These are phyloP conservation scores for Cyclotella sp. DNA, from an alignment of 108 stramenopile genomes.

Conservation along the genomic window DNA sequence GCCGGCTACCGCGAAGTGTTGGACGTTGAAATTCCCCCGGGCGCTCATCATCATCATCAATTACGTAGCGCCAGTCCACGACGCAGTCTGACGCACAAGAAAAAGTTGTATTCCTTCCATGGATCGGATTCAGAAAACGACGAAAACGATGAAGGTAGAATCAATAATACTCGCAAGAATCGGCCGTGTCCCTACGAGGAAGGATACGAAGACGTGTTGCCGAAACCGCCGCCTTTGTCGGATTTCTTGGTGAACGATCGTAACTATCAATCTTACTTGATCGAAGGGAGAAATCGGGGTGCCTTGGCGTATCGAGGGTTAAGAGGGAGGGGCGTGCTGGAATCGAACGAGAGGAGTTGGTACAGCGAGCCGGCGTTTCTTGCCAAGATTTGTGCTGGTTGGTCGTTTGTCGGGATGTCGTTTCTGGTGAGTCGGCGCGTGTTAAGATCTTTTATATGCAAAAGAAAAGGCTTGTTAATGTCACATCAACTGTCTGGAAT, in stretches of 20 bases:
- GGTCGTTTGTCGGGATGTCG: slow-evolving; percentile 43
- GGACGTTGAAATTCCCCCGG: not conserved
- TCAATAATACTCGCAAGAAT: slow-evolving; percentile 3
- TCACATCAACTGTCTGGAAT: too few species aligned
- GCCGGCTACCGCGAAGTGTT: slow-evolving; percentile 6
- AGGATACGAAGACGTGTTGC: slow-evolving; percentile 33
- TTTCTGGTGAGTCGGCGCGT: slow-evolving; percentile 29
- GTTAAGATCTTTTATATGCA: not conserved
- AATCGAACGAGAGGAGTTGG: not conserved
- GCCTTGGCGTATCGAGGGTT: slow-evolving; percentile 29
- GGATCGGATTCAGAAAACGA: slow-evolving; percentile 37
- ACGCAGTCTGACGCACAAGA: not conserved
- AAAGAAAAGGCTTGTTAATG: too few species aligned
- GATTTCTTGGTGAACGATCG: slow-evolving; percentile 50
- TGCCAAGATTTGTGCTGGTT: slow-evolving; percentile 39
- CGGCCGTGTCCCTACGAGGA: slow-evolving; percentile 17
- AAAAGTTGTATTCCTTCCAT: not conserved
- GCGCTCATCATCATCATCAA: not conserved
- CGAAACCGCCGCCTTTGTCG: slow-evolving; percentile 39
- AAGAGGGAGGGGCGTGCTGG: slow-evolving; percentile 7
- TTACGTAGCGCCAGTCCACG: not conserved
- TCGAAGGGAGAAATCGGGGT: slow-evolving; percentile 31
- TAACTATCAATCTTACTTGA: slow-evolving; percentile 33
- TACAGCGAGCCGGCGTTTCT: slow-evolving; percentile 32
- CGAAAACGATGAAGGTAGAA: slow-evolving; percentile 29